phyloP scores from a whole-genome alignment of 805 yeast species.

The Kazachstania taianensis region DNA sequence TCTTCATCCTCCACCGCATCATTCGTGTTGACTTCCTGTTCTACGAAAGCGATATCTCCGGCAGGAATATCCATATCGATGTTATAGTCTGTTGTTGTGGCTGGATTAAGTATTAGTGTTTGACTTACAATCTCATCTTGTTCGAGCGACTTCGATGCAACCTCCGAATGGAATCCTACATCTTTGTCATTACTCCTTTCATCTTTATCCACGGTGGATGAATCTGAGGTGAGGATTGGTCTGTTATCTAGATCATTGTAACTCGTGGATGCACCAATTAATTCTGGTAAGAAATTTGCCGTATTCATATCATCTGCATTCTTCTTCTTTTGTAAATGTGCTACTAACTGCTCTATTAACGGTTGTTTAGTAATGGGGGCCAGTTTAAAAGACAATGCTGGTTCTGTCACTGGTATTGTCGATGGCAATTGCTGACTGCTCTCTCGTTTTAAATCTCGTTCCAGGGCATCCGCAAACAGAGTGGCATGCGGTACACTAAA shows the following conservation, averaged over 20 bases:
- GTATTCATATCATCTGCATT: background rate
- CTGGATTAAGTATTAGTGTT: background rate
- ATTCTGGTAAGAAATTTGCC: background rate
- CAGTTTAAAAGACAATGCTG: constrained; percentile 66
- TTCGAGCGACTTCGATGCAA: too few species aligned
- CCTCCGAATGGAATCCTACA: too few species aligned
- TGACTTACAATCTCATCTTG: background rate
- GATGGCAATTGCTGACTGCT: constrained; percentile 50
- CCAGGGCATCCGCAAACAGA: constrained; percentile 85
- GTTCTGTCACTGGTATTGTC: constrained; percentile 63
- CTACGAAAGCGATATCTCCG: background rate
- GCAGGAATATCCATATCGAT: background rate
- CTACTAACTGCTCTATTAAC: constrained; percentile 43
- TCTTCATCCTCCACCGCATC: constrained; percentile 41
- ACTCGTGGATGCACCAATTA: background rate
- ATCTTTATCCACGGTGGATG: too few species aligned
- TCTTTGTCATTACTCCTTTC: too few species aligned
- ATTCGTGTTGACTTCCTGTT: background rate
- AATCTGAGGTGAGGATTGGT: too few species aligned
- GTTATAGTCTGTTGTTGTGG: background rate
- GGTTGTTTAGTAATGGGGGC: constrained; percentile 36
- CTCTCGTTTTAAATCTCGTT: constrained; percentile 82
- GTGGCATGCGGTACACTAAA: constrained; percentile 90
- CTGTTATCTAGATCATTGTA: background rate
- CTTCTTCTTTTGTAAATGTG: background rate